Conservation (phyloP, 306 rosid species). For the Trifolium pratense region DNA sequence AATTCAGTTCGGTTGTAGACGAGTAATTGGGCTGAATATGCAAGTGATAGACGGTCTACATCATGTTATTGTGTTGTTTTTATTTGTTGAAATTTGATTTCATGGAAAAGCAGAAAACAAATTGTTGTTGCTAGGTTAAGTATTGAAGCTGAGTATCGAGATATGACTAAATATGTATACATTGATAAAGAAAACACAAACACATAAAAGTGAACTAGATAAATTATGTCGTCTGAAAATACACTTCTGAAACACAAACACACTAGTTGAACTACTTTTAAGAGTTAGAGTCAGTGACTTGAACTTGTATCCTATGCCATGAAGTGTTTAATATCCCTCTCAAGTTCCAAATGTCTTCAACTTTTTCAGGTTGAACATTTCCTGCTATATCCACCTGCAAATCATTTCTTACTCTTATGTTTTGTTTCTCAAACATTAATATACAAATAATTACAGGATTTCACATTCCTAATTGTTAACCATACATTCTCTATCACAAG, state of each 20-base stretch:
- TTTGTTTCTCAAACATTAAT: not conserved
- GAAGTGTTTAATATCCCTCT: slow-evolving; percentile 88
- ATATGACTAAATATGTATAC: not conserved
- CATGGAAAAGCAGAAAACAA: no score
- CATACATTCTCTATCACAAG: no score
- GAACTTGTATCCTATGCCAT: slow-evolving; percentile 76
- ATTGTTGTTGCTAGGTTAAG: no score
- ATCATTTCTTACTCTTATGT: not conserved
- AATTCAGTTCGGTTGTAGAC: no score
- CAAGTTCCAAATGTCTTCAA: slow-evolving; percentile 80
- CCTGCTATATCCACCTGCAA: slow-evolving; percentile 81
- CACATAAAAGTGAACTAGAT: not conserved
- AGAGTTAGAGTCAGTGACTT: slow-evolving; percentile 2
- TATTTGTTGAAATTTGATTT: no score
- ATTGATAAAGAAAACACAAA: not conserved
- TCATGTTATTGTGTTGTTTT: no score
- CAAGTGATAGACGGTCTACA: no score
- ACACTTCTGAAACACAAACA: not conserved
- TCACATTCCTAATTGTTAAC: no score
- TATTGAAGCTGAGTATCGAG: no score
- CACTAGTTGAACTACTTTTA: not conserved
- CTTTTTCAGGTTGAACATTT: slow-evolving; percentile 81
- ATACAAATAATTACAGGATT: no score
- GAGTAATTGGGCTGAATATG: no score
- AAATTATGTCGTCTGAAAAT: not conserved